A percentile compares a stretch with the other conserved stretches of the same genome.
phyloP scores from a whole-genome alignment of 257 asterid species.

The Salvia rosmarinus region DNA sequence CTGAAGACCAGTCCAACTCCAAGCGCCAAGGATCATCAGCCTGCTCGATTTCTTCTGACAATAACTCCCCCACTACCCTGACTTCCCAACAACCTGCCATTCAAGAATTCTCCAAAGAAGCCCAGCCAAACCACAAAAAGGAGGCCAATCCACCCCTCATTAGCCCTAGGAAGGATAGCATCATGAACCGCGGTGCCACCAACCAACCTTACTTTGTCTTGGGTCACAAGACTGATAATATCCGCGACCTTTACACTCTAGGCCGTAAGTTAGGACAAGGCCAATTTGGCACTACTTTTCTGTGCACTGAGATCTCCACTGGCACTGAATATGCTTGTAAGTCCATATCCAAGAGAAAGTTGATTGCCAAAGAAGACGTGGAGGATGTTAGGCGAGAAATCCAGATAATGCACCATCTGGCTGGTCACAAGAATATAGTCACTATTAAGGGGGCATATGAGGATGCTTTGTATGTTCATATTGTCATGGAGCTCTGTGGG shows the following conservation, averaged over 20 bases:
- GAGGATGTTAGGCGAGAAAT: constrained; percentile 97
- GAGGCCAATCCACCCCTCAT: constrained; percentile 41
- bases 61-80: constrained; percentile 45
- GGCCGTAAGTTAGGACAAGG: constrained; percentile 94
- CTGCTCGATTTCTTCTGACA: constrained; percentile 48
- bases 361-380: constrained; percentile 84
- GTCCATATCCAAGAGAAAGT: constrained; percentile 87
- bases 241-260: constrained; percentile 73
- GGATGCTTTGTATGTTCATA: constrained; percentile 83
- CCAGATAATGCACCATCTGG: constrained; percentile 98
- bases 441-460: constrained; percentile 93
- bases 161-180: constrained; percentile 57
- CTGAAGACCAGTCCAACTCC: constrained; percentile 57
- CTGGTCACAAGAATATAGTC: constrained; percentile 84
- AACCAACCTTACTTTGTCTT: constrained; percentile 74
- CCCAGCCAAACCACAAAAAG: constrained; percentile 37
- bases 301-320: constrained; percentile 68
- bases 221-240: constrained; percentile 79
- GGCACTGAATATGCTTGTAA: constrained; percentile 85
- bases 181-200: constrained; percentile 60
- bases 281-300: constrained; percentile 84
- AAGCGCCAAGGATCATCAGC: constrained; percentile 52
- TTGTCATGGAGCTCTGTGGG: constrained; percentile 90
- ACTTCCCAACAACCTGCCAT: constrained; percentile 41
- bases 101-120: constrained; percentile 54